Evolutionary conservation across 176 grass and related monocot species (phyloP).

Genomic region (Lolium multiflorum): DNA sequence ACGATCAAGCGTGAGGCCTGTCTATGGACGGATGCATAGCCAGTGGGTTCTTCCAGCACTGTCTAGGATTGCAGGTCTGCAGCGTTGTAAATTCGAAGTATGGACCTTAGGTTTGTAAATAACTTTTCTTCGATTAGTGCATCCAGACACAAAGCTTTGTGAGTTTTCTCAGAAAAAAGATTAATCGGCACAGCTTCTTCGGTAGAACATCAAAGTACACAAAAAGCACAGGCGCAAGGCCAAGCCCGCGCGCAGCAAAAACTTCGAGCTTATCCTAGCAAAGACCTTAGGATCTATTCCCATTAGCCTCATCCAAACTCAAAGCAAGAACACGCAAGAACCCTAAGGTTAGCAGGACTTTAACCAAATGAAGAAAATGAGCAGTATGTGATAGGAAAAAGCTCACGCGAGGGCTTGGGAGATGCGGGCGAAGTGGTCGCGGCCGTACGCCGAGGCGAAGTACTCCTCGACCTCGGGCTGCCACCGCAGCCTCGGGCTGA

Average conservation of each 20-base stretch:
- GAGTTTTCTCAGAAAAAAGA: too few species aligned
- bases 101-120: too few species aligned
- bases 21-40: not conserved
- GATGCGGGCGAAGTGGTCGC: slow-evolving; percentile 69
- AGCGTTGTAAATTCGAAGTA: too few species aligned
- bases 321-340: not conserved
- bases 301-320: not conserved
- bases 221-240: too few species aligned
- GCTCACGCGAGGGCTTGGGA: slow-evolving; percentile 76
- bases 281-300: not conserved
- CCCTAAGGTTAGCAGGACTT: slow-evolving; percentile 7
- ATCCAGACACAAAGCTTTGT: too few species aligned
- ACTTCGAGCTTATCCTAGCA: not conserved
- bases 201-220: too few species aligned
- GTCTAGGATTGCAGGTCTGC: not conserved
- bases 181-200: too few species aligned
- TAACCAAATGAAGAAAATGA: not conserved
- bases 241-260: not conserved
- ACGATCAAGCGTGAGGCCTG: not conserved
- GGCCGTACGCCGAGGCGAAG: slow-evolving; percentile 72
- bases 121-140: too few species aligned
- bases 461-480: slow-evolving; percentile 84
- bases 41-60: not conserved
- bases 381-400: not conserved
- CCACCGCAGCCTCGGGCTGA: slow-evolving; percentile 75